Conservation (phyloP, 2,329 filamentous ascomycete genomes). For the Talaromyces islandicus region DNA sequence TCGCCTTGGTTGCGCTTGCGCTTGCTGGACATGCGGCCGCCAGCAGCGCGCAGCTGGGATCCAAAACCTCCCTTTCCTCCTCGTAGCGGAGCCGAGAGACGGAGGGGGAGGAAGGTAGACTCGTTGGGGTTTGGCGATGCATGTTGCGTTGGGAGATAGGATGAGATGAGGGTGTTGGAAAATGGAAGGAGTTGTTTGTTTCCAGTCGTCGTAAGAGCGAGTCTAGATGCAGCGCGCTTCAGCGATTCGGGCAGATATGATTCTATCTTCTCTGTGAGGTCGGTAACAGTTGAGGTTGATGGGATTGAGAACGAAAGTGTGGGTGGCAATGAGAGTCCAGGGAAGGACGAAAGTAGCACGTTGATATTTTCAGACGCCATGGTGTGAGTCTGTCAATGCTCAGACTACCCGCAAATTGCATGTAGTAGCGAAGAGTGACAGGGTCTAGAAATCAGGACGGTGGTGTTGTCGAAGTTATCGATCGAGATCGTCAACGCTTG, state of each 20-base stretch:
- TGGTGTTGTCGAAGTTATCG: neutral
- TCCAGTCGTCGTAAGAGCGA: slow-evolving; percentile 75
- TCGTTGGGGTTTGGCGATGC: slow-evolving; percentile 36
- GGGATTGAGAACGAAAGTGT: slow-evolving; percentile 73
- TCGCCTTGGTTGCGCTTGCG: slow-evolving; percentile 81
- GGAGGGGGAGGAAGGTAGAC: slow-evolving; percentile 68
- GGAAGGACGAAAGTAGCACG: slow-evolving; percentile 77
- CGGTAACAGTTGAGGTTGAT: slow-evolving; percentile 57
- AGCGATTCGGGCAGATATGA: slow-evolving; percentile 53
- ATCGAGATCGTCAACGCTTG: neutral
- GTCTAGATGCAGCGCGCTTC: slow-evolving; percentile 44
- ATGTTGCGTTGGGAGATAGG: slow-evolving; percentile 49
- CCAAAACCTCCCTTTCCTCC: slow-evolving; percentile 98
- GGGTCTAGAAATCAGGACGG: neutral
- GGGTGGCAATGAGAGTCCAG: slow-evolving; percentile 74
- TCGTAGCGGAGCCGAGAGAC: slow-evolving; percentile 70
- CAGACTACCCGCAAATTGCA: neutral
- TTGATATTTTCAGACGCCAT: slow-evolving; percentile 64
- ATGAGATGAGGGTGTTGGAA: slow-evolving; percentile 53
- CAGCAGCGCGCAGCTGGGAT: slow-evolving; percentile 90
- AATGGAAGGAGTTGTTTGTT: slow-evolving; percentile 62
- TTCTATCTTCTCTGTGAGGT: slow-evolving; percentile 60
- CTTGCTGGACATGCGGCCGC: slow-evolving; percentile 94
- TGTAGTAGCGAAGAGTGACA: neutral
- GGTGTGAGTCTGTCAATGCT: slow-evolving; percentile 9